Evolutionary conservation across 495 filamentous ascomycete genomes (phyloP).

Genomic region (Neohortaea acidophila): DNA sequence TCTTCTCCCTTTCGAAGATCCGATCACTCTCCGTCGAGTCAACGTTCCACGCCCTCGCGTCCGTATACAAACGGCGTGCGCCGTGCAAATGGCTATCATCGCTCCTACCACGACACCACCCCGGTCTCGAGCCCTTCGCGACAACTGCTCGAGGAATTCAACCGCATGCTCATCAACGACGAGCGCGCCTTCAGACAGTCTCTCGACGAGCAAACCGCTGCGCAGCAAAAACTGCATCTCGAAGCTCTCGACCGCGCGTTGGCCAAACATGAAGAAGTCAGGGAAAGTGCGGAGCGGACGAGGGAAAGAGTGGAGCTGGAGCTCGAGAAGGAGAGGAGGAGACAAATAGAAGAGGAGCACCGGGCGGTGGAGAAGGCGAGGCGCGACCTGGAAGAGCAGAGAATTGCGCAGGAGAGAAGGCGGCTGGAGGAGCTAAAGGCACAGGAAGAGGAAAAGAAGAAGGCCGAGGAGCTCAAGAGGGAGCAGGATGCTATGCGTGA

Average conservation of each 20-base stretch:
- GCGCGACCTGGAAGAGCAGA: conserved; percentile 9
- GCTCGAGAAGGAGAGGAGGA: conserved; percentile 14
- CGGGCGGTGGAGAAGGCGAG: conserved; percentile 10
- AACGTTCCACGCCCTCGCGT: conserved; percentile 4
- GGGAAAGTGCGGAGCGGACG: conserved; percentile 16
- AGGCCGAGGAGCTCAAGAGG: conserved; percentile 12
- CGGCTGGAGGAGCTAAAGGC: conserved; percentile 6
- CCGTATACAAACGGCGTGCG: not conserved
- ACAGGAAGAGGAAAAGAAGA: conserved; percentile 10
- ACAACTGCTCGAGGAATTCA: conserved; percentile 20
- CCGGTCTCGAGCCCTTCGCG: conserved; percentile 16
- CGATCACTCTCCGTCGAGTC: conserved; percentile 1
- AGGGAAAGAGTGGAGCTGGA: conserved; percentile 14
- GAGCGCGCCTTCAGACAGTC: conserved; percentile 12
- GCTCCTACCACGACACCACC: not conserved
- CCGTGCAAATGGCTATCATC: conserved; percentile 8
- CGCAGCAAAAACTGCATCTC: conserved; percentile 10
- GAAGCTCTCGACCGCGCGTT: conserved; percentile 9
- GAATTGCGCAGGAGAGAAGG: conserved; percentile 6
- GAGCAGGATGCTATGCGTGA: conserved; percentile 14
- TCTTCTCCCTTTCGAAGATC: not conserved
- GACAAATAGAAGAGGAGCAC: conserved; percentile 19
- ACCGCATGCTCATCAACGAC: conserved; percentile 17
- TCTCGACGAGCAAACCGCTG: conserved; percentile 12
- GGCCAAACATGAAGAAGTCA: conserved; percentile 17